Conservation (phyloP, 345 rosid genomes). For the Draba incana region DNA sequence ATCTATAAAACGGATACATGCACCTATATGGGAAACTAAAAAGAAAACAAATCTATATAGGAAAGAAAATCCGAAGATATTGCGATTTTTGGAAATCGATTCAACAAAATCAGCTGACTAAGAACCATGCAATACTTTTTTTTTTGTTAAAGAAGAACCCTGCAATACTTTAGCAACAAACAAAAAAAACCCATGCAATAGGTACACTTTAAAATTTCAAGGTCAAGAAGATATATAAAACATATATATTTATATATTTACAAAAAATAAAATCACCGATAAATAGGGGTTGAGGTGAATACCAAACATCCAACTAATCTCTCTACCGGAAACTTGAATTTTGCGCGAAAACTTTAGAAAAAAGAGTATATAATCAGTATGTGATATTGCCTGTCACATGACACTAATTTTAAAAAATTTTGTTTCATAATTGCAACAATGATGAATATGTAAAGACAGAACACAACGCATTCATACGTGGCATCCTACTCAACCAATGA, state of each 20-base stretch:
- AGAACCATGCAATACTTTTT: too few species aligned
- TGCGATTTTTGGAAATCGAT: too few species aligned
- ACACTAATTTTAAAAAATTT: neutral
- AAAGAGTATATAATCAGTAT: neutral
- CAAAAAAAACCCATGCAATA: neutral
- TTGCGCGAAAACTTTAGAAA: conserved; percentile 11
- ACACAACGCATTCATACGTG: conserved; percentile 14
- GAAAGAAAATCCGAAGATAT: too few species aligned
- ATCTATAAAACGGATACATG: too few species aligned
- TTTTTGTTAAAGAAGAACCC: too few species aligned
- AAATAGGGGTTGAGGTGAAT: neutral
- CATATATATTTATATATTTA: neutral
- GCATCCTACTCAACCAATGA: conserved; percentile 15
- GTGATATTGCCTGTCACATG: conserved; percentile 5
- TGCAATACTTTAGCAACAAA: too few species aligned
- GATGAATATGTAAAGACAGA: neutral
- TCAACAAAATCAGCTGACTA: too few species aligned
- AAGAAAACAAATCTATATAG: too few species aligned
- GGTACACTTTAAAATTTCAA: neutral
- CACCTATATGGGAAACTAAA: too few species aligned
- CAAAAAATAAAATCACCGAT: neutral
- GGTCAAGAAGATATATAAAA: neutral
- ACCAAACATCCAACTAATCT: conserved; percentile 22
- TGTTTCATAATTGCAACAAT: neutral
- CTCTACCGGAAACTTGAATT: conserved; percentile 13